These are phyloP conservation scores for Magnolia sinica DNA, from an alignment of 164 flowering plant species.

Conservation along the genomic window DNA sequence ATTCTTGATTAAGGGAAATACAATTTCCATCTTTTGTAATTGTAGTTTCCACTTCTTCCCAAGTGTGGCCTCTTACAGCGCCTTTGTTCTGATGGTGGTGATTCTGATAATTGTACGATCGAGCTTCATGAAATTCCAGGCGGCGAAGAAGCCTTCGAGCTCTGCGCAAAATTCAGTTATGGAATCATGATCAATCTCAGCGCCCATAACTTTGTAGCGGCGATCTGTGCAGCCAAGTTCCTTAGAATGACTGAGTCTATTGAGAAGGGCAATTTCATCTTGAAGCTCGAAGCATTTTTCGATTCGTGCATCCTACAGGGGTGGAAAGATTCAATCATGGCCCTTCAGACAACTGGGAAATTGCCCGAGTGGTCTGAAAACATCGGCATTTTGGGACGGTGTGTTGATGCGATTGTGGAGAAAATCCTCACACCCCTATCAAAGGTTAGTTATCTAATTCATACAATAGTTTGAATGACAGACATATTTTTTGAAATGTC, in stretches of 20 bases:
- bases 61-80: conserved; percentile 74
- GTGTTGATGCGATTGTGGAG: conserved; percentile 71
- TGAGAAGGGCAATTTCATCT: conserved; percentile 63
- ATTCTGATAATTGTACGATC: conserved; percentile 25
- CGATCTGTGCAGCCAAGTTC: conserved; percentile 77
- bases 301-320: conserved; percentile 77
- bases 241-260: conserved; percentile 74
- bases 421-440: conserved; percentile 65
- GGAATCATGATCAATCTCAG: conserved; percentile 72
- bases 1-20: no score
- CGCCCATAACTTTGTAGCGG: conserved; percentile 66
- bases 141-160: conserved; percentile 83
- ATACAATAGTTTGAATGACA: not conserved
- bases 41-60: conserved; percentile 70
- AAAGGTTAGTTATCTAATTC: conserved; percentile 39
- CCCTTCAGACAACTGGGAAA: conserved; percentile 48
- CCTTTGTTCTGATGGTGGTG: conserved; percentile 40
- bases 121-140: conserved; percentile 85
- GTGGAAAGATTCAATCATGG: conserved; percentile 80
- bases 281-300: conserved; percentile 76
- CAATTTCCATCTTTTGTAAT: conserved; percentile 1
- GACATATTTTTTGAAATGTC: no score
- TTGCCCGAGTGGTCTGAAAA: conserved; percentile 70
- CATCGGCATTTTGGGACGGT: conserved; percentile 61
- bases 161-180: conserved; percentile 89